Conservation (phyloP, 1,284 basidiomycete genomes). For the Megacollybia platyphylla region DNA sequence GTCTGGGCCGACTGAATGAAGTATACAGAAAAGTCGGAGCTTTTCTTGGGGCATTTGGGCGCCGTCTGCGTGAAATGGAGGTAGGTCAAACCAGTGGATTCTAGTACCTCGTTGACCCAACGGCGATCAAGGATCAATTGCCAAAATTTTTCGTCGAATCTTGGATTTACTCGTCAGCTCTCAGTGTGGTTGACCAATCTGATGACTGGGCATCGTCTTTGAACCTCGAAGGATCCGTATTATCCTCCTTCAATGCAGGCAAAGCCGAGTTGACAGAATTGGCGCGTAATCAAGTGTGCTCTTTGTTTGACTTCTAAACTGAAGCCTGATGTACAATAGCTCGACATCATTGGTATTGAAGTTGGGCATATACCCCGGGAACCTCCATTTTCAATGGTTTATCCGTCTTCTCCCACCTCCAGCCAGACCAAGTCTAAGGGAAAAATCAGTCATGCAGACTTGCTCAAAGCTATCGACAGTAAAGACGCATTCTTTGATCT, state of each 20-base stretch:
- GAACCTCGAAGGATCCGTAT: slow-evolving; percentile 28
- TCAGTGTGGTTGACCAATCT: slow-evolving; percentile 79
- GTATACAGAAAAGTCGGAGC: slow-evolving; percentile 53
- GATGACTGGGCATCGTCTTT: slow-evolving; percentile 56
- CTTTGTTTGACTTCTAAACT: slow-evolving; percentile 1
- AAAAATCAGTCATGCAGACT: slow-evolving; percentile 48
- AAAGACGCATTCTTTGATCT: slow-evolving; percentile 58
- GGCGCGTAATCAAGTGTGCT: slow-evolving; percentile 63
- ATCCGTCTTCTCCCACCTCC: slow-evolving; percentile 8
- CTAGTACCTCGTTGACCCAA: slow-evolving; percentile 8
- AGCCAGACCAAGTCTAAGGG: slow-evolving; percentile 16
- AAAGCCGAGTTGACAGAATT: slow-evolving; percentile 79
- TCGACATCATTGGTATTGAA: slow-evolving; percentile 72
- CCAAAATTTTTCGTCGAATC: slow-evolving; percentile 79
- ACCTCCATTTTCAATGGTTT: slow-evolving; percentile 57
- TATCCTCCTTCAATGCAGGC: slow-evolving; percentile 45
- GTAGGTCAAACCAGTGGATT: slow-evolving; percentile 26
- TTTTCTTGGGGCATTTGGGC: slow-evolving; percentile 77
- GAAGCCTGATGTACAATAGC: slow-evolving; percentile 26
- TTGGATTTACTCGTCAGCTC: slow-evolving; percentile 88
- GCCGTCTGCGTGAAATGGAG: slow-evolving; percentile 63
- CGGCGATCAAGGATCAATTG: slow-evolving; percentile 40
- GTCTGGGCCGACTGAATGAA: slow-evolving; percentile 56
- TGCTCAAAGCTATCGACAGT: slow-evolving; percentile 50
- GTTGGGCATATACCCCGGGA: slow-evolving; percentile 57